Conservation (phyloP, 345 rosid species). For the Turritis glabra region DNA sequence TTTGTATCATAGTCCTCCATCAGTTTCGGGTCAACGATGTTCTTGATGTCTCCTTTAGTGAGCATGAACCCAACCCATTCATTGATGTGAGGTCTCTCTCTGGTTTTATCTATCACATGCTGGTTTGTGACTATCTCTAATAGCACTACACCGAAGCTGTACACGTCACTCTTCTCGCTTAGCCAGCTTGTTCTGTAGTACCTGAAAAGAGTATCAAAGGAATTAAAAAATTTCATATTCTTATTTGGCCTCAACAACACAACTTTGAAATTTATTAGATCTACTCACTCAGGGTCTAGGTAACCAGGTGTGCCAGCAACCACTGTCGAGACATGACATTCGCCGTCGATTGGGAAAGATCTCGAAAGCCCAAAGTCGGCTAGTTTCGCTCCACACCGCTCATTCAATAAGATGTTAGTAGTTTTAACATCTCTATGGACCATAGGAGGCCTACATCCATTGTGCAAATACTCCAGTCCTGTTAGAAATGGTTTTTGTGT, state of each 20-base stretch:
- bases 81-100: slow-evolving; percentile 38
- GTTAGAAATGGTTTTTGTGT: background rate
- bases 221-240: too few species aligned
- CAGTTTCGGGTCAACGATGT: slow-evolving; percentile 50
- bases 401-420: slow-evolving; percentile 53
- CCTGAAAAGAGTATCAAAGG: slow-evolving; percentile 30
- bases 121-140: slow-evolving; percentile 55
- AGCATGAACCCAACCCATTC: slow-evolving; percentile 47
- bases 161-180: slow-evolving; percentile 56
- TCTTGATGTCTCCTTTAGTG: slow-evolving; percentile 46
- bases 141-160: slow-evolving; percentile 55
- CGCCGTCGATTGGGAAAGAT: slow-evolving; percentile 43
- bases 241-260: too few species aligned
- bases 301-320: slow-evolving; percentile 58
- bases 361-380: slow-evolving; percentile 66
- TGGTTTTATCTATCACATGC: slow-evolving; percentile 36
- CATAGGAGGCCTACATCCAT: slow-evolving; percentile 62
- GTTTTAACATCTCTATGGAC: slow-evolving; percentile 60
- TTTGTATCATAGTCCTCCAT: slow-evolving; percentile 40
- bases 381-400: slow-evolving; percentile 51
- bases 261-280: background rate
- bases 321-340: slow-evolving; percentile 30
- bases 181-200: slow-evolving; percentile 40
- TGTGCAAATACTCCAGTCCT: slow-evolving; percentile 50
- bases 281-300: slow-evolving; percentile 62